phyloP scores from a whole-genome alignment of 164 flowering plant genomes.

The Brasenia schreberi region DNA sequence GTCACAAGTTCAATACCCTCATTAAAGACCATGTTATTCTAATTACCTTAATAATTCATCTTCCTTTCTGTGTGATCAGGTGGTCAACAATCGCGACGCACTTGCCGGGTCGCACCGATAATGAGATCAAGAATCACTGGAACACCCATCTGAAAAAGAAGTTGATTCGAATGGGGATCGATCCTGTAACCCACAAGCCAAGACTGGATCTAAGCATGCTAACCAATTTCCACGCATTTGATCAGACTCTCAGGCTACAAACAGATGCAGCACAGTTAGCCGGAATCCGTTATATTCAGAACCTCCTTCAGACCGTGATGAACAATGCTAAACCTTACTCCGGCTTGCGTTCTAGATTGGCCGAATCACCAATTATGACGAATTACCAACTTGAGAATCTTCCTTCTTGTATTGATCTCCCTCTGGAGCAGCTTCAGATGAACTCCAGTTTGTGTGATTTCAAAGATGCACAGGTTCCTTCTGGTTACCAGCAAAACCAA shows the following conservation, averaged over 20 bases:
- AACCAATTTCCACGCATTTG: slow-evolving; percentile 27
- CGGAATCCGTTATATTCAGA: slow-evolving; percentile 29
- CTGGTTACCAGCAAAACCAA: slow-evolving; percentile 2
- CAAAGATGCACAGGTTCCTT: slow-evolving; percentile 2
- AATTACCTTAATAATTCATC: background rate
- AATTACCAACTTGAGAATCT: slow-evolving; percentile 4
- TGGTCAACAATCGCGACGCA: slow-evolving; percentile 68
- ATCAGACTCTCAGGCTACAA: slow-evolving; percentile 31
- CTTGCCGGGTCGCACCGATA: slow-evolving; percentile 62
- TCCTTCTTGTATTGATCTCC: slow-evolving; percentile 3
- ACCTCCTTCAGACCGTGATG: slow-evolving; percentile 25
- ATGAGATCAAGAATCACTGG: slow-evolving; percentile 66
- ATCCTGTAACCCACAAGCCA: slow-evolving; percentile 57
- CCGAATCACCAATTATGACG: slow-evolving; percentile 4
- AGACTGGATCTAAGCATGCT: slow-evolving; percentile 36
- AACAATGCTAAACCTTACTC: slow-evolving; percentile 12
- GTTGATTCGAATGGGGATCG: slow-evolving; percentile 49
- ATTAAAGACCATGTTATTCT: too few species aligned
- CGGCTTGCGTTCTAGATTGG: slow-evolving; percentile 5
- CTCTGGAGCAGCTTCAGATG: slow-evolving; percentile 1
- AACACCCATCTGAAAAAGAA: slow-evolving; percentile 64
- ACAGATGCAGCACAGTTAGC: slow-evolving; percentile 35
- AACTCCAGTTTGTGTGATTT: background rate
- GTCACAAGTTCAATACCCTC: too few species aligned
- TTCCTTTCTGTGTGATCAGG: slow-evolving; percentile 15